phyloP scores from a whole-genome alignment of 2,329 filamentous ascomycete genomes.

The Zymoseptoria brevis region DNA sequence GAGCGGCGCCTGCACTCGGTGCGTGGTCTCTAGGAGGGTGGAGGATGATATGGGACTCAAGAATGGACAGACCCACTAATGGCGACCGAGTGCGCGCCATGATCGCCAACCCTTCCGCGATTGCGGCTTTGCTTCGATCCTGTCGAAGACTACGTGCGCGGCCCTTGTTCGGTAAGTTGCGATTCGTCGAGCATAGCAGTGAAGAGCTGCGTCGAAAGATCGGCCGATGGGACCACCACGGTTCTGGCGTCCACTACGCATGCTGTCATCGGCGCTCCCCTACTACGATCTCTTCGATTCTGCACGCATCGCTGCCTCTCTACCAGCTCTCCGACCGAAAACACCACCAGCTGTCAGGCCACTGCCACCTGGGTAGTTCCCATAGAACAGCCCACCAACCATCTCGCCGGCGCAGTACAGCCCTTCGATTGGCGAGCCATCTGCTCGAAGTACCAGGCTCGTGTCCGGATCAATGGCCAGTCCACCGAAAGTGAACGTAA shows the following conservation, averaged over 20 bases:
- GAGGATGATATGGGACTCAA: too few species aligned
- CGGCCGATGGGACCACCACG: neutral
- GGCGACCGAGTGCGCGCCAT: too few species aligned
- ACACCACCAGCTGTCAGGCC: slow-evolving; percentile 54
- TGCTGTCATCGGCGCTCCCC: neutral
- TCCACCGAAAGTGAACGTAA: slow-evolving; percentile 63
- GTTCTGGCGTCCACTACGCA: neutral
- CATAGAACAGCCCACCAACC: slow-evolving; percentile 56
- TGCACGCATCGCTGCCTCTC: slow-evolving; percentile 18
- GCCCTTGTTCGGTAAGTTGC: too few species aligned
- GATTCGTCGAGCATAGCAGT: neutral
- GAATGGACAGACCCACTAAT: too few species aligned
- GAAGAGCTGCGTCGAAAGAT: neutral
- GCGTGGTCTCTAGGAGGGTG: too few species aligned
- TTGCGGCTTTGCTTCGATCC: too few species aligned
- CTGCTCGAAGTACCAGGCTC: slow-evolving; percentile 43
- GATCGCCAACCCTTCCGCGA: too few species aligned
- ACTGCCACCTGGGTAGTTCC: slow-evolving; percentile 57
- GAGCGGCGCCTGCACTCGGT: too few species aligned
- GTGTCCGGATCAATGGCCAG: slow-evolving; percentile 50
- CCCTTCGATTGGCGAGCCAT: slow-evolving; percentile 42
- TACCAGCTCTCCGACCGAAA: slow-evolving; percentile 41
- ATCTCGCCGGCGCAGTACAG: slow-evolving; percentile 59
- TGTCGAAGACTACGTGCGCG: too few species aligned
- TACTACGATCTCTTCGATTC: neutral